phyloP scores from a whole-genome alignment of 331 rosid species.

The Malus hybrid region DNA sequence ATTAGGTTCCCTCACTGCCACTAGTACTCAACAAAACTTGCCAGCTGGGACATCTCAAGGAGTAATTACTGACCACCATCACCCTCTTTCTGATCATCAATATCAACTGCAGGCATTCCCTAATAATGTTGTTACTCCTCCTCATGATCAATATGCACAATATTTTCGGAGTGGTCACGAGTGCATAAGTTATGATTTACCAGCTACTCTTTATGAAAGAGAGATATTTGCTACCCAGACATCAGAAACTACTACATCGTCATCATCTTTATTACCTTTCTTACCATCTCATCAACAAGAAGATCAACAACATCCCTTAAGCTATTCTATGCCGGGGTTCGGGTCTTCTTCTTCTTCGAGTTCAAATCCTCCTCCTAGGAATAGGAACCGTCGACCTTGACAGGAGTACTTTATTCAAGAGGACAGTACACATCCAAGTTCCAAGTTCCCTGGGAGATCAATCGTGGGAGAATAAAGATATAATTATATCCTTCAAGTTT shows the following conservation, averaged over 20 bases:
- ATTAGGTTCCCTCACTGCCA: not conserved
- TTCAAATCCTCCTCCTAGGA: slow-evolving; percentile 14
- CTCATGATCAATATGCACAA: slow-evolving; percentile 23
- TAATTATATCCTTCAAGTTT: too few relatives aligned
- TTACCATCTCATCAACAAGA: slow-evolving; percentile 15
- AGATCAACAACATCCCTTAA: slow-evolving; percentile 6
- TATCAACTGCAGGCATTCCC: slow-evolving; percentile 9
- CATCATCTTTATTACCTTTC: slow-evolving; percentile 14
- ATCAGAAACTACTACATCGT: slow-evolving; percentile 11
- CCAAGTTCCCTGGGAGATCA: not conserved
- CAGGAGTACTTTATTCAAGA: not conserved
- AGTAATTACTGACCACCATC: not conserved
- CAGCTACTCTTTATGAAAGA: not conserved
- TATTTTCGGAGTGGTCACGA: slow-evolving; percentile 4
- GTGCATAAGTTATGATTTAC: not conserved
- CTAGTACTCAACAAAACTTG: not conserved
- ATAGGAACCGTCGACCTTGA: slow-evolving; percentile 22
- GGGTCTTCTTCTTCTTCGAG: slow-evolving; percentile 32
- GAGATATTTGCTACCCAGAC: not conserved
- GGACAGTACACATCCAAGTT: not conserved
- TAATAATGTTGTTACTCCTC: not conserved
- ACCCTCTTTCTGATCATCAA: slow-evolving; percentile 3
- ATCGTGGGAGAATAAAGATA: not conserved
- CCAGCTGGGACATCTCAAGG: not conserved
- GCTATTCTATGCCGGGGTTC: slow-evolving; percentile 27